Evolutionary conservation across 169 alveolate genomes (phyloP).

Genomic region (Plasmodium chabaudi): DNA sequence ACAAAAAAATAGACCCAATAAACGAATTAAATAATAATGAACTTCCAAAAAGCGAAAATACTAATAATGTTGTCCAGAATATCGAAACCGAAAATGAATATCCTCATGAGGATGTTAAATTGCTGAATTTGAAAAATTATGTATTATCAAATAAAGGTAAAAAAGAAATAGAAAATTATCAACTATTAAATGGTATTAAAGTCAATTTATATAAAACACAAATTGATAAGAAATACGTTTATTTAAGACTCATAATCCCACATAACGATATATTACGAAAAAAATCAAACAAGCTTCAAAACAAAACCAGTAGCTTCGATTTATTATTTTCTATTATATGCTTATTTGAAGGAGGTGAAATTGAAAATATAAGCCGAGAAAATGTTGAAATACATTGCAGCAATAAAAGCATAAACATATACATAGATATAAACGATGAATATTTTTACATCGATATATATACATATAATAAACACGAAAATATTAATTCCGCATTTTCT

Average conservation of each 20-base stretch:
- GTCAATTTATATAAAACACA: constrained; percentile 56
- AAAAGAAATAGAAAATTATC: constrained; percentile 42
- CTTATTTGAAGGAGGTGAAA: constrained; percentile 91
- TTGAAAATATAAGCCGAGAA: constrained; percentile 85
- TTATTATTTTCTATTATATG: constrained; percentile 74
- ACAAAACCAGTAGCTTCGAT: constrained; percentile 3
- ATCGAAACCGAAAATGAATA: too few species aligned
- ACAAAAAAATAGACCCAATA: background rate
- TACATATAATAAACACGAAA: constrained; percentile 74
- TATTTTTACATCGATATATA: constrained; percentile 83
- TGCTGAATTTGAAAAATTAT: constrained; percentile 24
- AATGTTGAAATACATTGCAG: constrained; percentile 89
- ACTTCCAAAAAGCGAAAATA: background rate
- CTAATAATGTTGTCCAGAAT: background rate
- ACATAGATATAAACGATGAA: constrained; percentile 85
- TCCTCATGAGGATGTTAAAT: background rate
- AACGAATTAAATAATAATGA: background rate
- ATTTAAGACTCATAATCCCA: constrained; percentile 61
- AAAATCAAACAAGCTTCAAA: constrained; percentile 8
- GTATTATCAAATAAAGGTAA: constrained; percentile 15
- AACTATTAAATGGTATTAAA: constrained; percentile 54
- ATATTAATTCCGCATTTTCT: constrained; percentile 70
- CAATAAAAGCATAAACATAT: constrained; percentile 83
- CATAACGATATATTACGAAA: constrained; percentile 58
- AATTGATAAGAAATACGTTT: constrained; percentile 47